Base-by-base conservation (phyloP, 805 yeast genomes). In the Lipomyces oligophaga region DNA sequence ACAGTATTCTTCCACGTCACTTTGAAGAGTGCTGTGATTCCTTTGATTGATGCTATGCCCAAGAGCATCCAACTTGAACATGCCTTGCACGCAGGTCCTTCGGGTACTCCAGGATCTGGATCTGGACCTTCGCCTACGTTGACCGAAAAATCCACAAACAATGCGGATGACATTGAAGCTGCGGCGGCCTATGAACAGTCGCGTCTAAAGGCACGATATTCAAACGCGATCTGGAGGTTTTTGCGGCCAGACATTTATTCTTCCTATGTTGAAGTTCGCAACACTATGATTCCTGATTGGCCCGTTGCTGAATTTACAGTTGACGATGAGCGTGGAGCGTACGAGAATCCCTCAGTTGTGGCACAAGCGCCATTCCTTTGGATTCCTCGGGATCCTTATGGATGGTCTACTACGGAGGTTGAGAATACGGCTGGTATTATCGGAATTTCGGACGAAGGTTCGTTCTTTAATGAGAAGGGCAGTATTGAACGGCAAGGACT, bases 341-440 rank as follows among this genome's bases (percentile, higher is more conserved):
- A 82, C 66, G 78, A 79, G 60, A 76, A 75, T 60, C 97, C 97
- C 2, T 85, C 82, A 5, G 80, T 82, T 15, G 69, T 78, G 22
- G 82, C 82, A 0, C 64, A 71, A 36, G 76, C 85, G 57, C 95
- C 95, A 1, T 71, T 73, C n/a, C 68, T 90, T 18, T 90, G 98
- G 98, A 78, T 90, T 60, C 94, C 97, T n/a, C 70, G 71, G 47
- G 98, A 90, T 64, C 82, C 85, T 7, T 78, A 79, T 76, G 97
- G 97, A 1, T 75, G 86, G 58, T 83, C 95, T 0, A 67, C 71
- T 1, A 62, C 60, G 11, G 79, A 81, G 58, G 80, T 84, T 19
- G 75, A 74, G 32, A 70, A 77, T 34, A 73, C 85, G 41, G 58
- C 69, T 18, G 74, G 72, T 1, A 70, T 79, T 5, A 76, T 87